phyloP scores from a whole-genome alignment of 2,329 filamentous ascomycete genomes.

The Aspergillus glaucus region DNA sequence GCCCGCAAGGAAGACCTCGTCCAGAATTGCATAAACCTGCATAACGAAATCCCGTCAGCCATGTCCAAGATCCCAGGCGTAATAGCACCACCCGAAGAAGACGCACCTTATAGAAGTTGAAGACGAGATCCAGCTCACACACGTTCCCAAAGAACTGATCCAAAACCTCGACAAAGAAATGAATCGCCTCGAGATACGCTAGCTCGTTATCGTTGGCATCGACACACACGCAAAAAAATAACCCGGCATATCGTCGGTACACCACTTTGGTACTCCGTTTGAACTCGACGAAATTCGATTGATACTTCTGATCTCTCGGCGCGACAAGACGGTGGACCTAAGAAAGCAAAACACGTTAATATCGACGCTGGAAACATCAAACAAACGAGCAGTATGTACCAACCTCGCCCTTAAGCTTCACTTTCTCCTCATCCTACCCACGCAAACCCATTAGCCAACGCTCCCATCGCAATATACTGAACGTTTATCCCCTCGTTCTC shows the following conservation, averaged over 20 bases:
- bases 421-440: conserved; percentile 83
- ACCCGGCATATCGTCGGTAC: conserved; percentile 91
- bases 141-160: conserved; percentile 99
- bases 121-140: conserved; percentile 87
- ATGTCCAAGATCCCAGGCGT: neutral
- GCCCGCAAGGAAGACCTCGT: conserved; percentile 94
- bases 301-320: conserved; percentile 97
- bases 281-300: conserved; percentile 97
- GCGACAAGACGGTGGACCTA: conserved; percentile 95
- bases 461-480: neutral
- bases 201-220: conserved; percentile 99
- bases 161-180: conserved; percentile 98
- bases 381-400: conserved; percentile 17
- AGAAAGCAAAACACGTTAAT: conserved; percentile 1
- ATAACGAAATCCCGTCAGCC: conserved; percentile 6
- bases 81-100: neutral
- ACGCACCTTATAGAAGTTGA: conserved; percentile 63
- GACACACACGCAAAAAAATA: conserved; percentile 99
- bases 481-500: neutral
- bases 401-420: conserved; percentile 97
- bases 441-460: conserved; percentile 10
- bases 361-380: neutral
- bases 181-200: conserved; percentile 92
- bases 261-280: conserved; percentile 73
- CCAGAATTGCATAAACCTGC: conserved; percentile 91